Percentiles rank a stretch among this genome's conserved stretches.
phyloP scores from a whole-genome alignment of 345 rosid genomes.

The Noccaea caerulescens region DNA sequence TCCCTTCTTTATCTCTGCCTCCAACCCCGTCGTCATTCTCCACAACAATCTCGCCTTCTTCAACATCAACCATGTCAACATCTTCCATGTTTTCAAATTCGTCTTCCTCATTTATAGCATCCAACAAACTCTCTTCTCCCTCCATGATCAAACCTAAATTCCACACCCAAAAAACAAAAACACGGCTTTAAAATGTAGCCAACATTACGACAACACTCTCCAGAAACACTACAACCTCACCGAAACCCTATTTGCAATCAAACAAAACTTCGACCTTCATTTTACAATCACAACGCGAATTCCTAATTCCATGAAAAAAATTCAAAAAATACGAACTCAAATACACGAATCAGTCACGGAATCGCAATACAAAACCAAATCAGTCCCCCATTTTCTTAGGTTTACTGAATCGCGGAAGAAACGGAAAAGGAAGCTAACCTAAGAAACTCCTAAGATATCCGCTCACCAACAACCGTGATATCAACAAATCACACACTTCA shows the following conservation, averaged over 20 bases:
- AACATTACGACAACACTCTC: not conserved
- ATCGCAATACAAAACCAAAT: slow-evolving; percentile 6
- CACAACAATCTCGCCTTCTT: slow-evolving; percentile 78
- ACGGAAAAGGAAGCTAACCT: slow-evolving; percentile 7
- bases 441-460: not conserved
- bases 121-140: slow-evolving; percentile 59
- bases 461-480: not conserved
- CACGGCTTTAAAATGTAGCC: not conserved
- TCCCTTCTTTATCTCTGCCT: slow-evolving; percentile 40
- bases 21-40: slow-evolving; percentile 45
- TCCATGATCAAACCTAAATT: slow-evolving; percentile 54
- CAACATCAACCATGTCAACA: slow-evolving; percentile 81
- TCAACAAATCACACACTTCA: slow-evolving; percentile 25
- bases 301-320: not conserved
- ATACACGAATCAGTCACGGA: not conserved
- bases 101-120: slow-evolving; percentile 55
- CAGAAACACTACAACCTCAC: not conserved
- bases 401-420: slow-evolving; percentile 1
- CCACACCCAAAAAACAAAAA: slow-evolving; percentile 22
- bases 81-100: slow-evolving; percentile 56
- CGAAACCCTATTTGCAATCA: not conserved
- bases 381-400: no score
- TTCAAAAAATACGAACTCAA: not conserved
- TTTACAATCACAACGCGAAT: not conserved
- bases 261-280: not conserved